These are phyloP conservation scores for Aspergillus carbonarius DNA, from an alignment of 2,329 filamentous ascomycete species.

Conservation along the genomic window DNA sequence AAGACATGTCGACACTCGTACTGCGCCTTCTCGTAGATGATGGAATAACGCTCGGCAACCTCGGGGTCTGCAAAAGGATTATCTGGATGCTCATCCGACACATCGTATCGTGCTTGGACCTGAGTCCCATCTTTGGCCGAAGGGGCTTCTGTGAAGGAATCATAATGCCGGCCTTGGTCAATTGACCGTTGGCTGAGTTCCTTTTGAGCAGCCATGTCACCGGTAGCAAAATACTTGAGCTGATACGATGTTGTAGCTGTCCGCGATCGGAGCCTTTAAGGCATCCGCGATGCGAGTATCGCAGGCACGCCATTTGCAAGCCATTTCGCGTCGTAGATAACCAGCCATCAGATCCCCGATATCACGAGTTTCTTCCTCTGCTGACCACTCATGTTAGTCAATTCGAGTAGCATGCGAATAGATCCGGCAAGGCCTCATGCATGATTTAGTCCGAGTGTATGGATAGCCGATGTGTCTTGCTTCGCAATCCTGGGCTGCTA, in stretches of 20 bases:
- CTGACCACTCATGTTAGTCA: background rate
- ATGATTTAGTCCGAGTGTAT: background rate
- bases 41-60: constrained; percentile 55
- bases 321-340: background rate
- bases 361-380: background rate
- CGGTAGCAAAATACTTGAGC: too few species aligned
- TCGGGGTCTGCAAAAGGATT: constrained; percentile 51
- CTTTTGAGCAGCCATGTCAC: background rate
- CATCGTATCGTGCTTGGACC: background rate
- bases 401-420: background rate
- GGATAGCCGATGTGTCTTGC: too few species aligned
- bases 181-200: background rate
- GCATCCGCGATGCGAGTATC: background rate
- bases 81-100: background rate
- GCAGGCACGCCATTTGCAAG: background rate
- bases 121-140: background rate
- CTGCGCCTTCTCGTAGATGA: constrained; percentile 55
- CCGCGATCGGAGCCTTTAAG: background rate
- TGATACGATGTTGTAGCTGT: background rate
- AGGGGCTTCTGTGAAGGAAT: background rate
- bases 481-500: background rate
- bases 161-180: background rate
- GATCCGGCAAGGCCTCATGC: background rate
- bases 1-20: constrained; percentile 48
- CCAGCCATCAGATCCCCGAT: background rate